Evolutionary conservation across 139 green algal genomes (phyloP), one percentile per base, ranked within the genome.

Genomic region (Dunaliella primolecta): DNA sequence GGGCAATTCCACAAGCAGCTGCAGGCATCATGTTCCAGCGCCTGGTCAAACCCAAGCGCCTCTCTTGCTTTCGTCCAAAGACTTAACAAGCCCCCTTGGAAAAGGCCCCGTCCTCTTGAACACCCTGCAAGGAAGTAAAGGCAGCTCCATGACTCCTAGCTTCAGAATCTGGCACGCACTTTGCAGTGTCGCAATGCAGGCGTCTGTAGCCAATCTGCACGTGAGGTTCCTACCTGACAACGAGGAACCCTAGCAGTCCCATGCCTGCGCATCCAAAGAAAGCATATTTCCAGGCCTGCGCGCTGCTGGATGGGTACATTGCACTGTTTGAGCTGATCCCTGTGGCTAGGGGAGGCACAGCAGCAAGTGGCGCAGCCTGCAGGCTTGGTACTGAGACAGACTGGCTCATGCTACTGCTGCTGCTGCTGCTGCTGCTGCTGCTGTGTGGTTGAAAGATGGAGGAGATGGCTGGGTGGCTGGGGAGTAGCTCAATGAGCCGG

Each of bases 401-500:
- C 71, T 32, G 25, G 71, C 15, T 77, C 11, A 7, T 77, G 71
- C 27, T 31, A 21, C 27, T 31, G 27, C 71, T 32, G 25, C 21
- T 23, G 23, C 71, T 32, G 21, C 27, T 31, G 27, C 23, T 31
- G 71, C 2, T 15, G 71, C 29, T 15, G 71, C 29, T 32, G 27
- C 71, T 32, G 25, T 77, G 71, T 7, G 46, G 46, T 15, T 64
- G 46, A 15, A 25, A 64, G 46, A 64, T 7, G 46, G 46, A 15
- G n/a, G 70, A 35, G 70, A 72, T 71, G 2, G 85, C 89, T 0
- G 93, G 93, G 85, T 97, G 94, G 0, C 46, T 77, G 0, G 94
- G 93, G 80, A 96, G 80, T 57, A 94, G 89, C 81, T 91, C 89
- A 0, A 97, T 32, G 70, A 97, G 89, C 27, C 86, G 83, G 21